Evolutionary conservation across 2,329 filamentous ascomycete genomes (phyloP), one percentile per base, ranked within the genome.

Genomic region (Botryotinia convoluta): DNA sequence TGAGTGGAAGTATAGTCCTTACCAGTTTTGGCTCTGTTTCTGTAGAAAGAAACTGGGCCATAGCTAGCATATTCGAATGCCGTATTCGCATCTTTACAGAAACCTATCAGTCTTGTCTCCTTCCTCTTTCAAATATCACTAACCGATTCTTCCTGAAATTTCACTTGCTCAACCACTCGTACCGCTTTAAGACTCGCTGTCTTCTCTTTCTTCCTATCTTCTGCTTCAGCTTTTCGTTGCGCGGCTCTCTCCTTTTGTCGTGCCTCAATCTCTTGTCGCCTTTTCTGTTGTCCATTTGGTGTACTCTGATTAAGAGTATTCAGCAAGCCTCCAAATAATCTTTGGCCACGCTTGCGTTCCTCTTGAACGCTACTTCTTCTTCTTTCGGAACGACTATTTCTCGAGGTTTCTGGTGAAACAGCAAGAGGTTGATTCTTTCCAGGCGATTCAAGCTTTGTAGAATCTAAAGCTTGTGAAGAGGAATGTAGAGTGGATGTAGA

Each of bases 311-410:
- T 94, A 74, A 97, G 86, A 54, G 79, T 79, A 73, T 77, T 81
- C 14, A 81, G 65, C 26, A 97, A 84, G 51, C 91, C 93, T 75
- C 95, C 95, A 80, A 98, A 98, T 74, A 98, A 86, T 71, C 95
- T 89, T 82, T 93, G 92, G 35, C 93, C 93, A 54, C 95, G 91
- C 81, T 93, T 94, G 82, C 91, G 93, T 81, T 98, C 95, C 79
- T 97, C 92, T 73, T 90, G 85, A 42, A 85, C 83, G 69, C 86
- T 83, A 72, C 81, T 84, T 75, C 81, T 83, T 69, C 85, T 83
- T 69, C 83, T 69, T 51, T 80, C 80, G 51, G 73, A 18, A 59
- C 74, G 71, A 60, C 45, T 62, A 69, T 76, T 77, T 51, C 65
- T 63, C 5, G 69, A 64, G 35, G 63, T 61, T n/a, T 57, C 69